Conservation (phyloP, 176 grass and related monocot genomes). For the Juncus effusus region DNA sequence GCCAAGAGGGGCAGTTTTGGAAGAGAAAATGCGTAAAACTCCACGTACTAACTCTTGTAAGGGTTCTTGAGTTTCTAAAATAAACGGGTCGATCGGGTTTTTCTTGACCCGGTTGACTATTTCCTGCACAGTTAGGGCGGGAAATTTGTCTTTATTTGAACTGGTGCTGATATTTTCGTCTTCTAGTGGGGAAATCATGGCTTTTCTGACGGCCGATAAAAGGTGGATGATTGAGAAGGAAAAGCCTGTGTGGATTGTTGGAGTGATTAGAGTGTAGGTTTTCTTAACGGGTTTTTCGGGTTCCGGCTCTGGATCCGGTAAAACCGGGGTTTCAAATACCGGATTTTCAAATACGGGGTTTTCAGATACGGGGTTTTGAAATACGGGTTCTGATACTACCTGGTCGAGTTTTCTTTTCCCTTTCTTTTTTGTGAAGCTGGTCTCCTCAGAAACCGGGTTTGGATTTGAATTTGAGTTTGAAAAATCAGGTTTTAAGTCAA, state of each 20-base stretch:
- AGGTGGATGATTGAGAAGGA: constrained; percentile 95
- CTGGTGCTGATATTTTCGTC: constrained; percentile 26
- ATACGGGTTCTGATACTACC: constrained; percentile 27
- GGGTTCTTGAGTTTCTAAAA: constrained; percentile 99
- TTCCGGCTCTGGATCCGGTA: constrained; percentile 40
- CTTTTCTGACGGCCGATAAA: constrained; percentile 80
- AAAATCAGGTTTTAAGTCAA: constrained; percentile 31
- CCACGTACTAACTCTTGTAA: constrained; percentile 93
- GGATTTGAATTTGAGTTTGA: constrained; percentile 7
- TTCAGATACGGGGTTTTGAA: constrained; percentile 34
- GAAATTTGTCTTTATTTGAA: constrained; percentile 16
- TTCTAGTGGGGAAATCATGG: constrained; percentile 62
- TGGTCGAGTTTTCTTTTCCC: constrained; percentile 69
- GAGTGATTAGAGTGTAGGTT: constrained; percentile 66
- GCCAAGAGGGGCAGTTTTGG: constrained; percentile 89
- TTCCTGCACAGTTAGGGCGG: constrained; percentile 75
- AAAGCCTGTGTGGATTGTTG: constrained; percentile 90
- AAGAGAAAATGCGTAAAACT: constrained; percentile 88
- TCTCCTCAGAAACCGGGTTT: constrained; percentile 37
- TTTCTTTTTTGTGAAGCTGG: constrained; percentile 66
- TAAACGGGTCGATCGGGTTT: constrained; percentile 85
- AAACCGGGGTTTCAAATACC: constrained; percentile 33
- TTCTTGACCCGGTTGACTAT: constrained; percentile 64
- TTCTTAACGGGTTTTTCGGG: constrained; percentile 87
- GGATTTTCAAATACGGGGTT: constrained; percentile 42